phyloP scores from a whole-genome alignment of 2,329 filamentous ascomycete species.

The Talaromyces atroroseus region DNA sequence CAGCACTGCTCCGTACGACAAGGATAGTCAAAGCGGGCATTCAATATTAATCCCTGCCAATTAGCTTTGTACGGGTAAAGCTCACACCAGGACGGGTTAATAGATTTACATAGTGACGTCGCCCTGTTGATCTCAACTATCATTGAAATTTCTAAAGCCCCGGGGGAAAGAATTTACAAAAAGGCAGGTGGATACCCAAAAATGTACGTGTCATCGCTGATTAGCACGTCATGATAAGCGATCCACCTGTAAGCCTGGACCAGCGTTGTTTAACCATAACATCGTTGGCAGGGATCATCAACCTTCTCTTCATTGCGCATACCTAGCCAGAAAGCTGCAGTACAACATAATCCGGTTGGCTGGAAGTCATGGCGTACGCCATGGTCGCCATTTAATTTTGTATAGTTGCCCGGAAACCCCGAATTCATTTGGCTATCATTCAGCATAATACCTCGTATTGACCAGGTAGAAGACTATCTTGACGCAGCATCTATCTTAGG shows the following conservation, averaged over 20 bases:
- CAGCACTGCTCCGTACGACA: neutral
- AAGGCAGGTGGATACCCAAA: neutral
- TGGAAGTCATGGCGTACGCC: neutral
- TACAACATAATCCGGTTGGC: neutral
- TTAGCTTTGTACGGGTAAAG: neutral
- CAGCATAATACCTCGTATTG: neutral
- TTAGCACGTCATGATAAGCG: slow-evolving; percentile 1
- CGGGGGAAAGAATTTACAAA: neutral
- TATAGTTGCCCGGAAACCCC: neutral
- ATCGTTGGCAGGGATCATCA: neutral
- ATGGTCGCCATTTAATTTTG: neutral
- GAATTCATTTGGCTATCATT: neutral
- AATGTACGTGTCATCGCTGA: neutral
- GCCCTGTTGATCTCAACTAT: slow-evolving; percentile 8
- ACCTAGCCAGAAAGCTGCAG: neutral
- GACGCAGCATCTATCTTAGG: neutral
- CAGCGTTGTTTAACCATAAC: neutral
- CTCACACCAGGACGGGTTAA: neutral
- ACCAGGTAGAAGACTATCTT: neutral
- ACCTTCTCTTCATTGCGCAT: neutral
- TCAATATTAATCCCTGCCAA: neutral
- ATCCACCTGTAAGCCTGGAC: neutral
- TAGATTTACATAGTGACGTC: neutral
- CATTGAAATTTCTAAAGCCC: neutral
- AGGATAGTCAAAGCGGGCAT: neutral